Evolutionary conservation across 306 rosid species (phyloP), one percentile per base, ranked within the genome.

Genomic region (Lupinus albus): DNA sequence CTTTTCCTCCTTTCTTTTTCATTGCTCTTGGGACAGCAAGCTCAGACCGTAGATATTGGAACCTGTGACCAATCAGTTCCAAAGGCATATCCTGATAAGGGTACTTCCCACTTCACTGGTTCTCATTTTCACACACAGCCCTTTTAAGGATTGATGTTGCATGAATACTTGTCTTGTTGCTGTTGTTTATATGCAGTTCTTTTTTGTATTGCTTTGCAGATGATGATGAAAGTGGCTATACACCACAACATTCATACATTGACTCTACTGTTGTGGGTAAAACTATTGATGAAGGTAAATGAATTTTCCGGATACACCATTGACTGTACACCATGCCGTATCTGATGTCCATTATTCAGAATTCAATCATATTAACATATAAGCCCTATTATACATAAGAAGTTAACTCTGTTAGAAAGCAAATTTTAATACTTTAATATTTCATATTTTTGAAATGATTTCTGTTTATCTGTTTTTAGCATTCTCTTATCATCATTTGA

Each of bases 21-120:
- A 61, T 73, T 50, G 4, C 58, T 51, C 21, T 63, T 20, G 32
- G 72, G 42, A 60, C 84, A 86, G 97, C 87, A 79, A 70, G 72
- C 89, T 68, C 90, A 88, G 73, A 78, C 95, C 70, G 84, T 94
- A 81, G 99, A 94, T 84, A 94, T 94, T 76, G 72, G 91, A 78
- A 94, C 99, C 75, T 89, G 95, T 82, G 98, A 89, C 66, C 97
- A 84, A 67, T 75, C 91, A 44, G 81, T 88, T 84, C 96, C 96
- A 10, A 94, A 81, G 84, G 96, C 97, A 42, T 86, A 84, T 79
- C 95, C 95, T 41, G 86, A 79, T 52, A 85, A 86, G 77, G 96
- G 96, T 94, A 90, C 50, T 68, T 76, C 63, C 41, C 60, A 46
- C 52, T 63, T 72, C 64, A 20, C 41, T 64, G 68, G 20, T 51